Evolutionary conservation across 192 early-diverging fungal genomes (phyloP).

Genomic region (Chytriomyces confervae): DNA sequence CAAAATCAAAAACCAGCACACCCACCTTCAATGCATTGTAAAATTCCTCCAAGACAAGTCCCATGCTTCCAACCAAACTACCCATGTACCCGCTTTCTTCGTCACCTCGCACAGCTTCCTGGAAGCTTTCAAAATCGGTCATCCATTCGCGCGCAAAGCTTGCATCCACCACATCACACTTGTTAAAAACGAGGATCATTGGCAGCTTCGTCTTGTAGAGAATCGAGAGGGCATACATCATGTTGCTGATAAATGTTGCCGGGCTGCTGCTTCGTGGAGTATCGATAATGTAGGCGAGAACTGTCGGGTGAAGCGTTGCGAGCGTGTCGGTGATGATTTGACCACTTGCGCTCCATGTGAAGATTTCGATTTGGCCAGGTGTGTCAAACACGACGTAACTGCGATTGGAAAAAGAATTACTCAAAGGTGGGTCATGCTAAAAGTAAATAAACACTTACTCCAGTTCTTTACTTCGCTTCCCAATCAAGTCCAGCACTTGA

Average conservation of each 20-base stretch:
- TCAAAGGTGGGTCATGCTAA: constrained; percentile 9
- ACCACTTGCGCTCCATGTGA: constrained; percentile 98
- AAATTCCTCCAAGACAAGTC: constrained; percentile 96
- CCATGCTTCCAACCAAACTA: constrained; percentile 93
- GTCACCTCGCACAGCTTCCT: constrained; percentile 83
- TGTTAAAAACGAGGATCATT: constrained; percentile 95
- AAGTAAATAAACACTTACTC: constrained; percentile 60
- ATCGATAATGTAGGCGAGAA: constrained; percentile 93
- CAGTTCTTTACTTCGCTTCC: constrained; percentile 73
- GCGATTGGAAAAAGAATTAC: constrained; percentile 11
- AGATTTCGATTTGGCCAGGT: constrained; percentile 98
- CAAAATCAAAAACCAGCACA: constrained; percentile 9
- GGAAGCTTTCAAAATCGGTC: constrained; percentile 94
- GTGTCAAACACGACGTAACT: constrained; percentile 90
- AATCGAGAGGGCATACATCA: constrained; percentile 97
- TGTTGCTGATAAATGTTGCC: constrained; percentile 98
- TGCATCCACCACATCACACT: constrained; percentile 89
- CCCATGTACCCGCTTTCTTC: constrained; percentile 80
- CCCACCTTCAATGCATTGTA: constrained; percentile 61
- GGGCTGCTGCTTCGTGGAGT: constrained; percentile 91
- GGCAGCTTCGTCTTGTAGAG: constrained; percentile 98
- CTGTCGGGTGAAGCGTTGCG: constrained; percentile 89
- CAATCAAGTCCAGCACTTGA: constrained; percentile 88
- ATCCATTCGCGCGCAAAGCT: constrained; percentile 95
- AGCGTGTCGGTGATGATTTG: constrained; percentile 94